Conservation (phyloP, 176 grass and related monocot genomes). For the Dendrocalamus sinicus region DNA sequence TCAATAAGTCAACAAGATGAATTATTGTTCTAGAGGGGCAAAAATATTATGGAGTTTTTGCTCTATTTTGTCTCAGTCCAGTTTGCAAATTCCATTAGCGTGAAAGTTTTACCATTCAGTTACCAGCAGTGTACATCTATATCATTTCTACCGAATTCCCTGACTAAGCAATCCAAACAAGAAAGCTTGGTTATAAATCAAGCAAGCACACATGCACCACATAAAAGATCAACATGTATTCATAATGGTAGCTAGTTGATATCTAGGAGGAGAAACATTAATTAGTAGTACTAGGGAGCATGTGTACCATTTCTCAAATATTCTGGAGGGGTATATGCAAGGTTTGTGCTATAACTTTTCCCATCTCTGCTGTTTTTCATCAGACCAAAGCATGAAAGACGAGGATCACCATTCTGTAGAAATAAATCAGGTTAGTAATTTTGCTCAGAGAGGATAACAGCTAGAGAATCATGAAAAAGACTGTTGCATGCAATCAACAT, state of each 20-base stretch:
- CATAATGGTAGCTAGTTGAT: not conserved
- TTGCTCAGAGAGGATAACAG: not conserved
- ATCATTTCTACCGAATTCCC: constrained; percentile 19
- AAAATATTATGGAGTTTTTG: not conserved
- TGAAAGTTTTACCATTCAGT: not conserved
- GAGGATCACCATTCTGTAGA: constrained; percentile 87
- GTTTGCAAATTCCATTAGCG: constrained; percentile 1
- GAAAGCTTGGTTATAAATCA: not conserved
- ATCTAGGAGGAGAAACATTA: not conserved
- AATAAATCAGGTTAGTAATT: constrained; percentile 31
- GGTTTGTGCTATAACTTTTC: constrained; percentile 99
- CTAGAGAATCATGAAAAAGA: not conserved
- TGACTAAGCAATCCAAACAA: constrained; percentile 29
- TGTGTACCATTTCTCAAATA: constrained; percentile 95
- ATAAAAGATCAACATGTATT: constrained; percentile 17
- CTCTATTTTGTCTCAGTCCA: not conserved
- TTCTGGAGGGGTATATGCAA: constrained; percentile 96
- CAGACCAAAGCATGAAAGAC: constrained; percentile 93
- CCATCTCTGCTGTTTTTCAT: constrained; percentile 99
- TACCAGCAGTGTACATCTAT: not conserved
- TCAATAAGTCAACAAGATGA: not conserved
- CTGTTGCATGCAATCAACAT: not conserved
- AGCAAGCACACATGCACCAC: not conserved
- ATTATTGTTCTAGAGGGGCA: not conserved
- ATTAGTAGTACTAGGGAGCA: not conserved